Evolutionary conservation across 768 basidiomycete genomes (phyloP).

Genomic region (Tubosaeta sp.): DNA sequence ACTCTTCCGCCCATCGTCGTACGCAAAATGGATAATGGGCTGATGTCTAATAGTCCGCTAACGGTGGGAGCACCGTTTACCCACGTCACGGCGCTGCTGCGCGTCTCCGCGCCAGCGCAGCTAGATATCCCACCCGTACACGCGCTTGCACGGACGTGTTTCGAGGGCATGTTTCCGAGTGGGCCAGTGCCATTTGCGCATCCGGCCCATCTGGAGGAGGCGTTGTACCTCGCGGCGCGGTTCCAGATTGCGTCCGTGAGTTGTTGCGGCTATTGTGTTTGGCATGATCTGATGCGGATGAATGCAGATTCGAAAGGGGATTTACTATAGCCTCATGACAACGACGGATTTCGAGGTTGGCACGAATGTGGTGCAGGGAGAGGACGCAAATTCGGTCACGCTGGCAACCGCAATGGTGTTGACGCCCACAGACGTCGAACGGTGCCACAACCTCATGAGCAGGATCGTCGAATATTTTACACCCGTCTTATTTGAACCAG

Average conservation of each 20-base stretch:
- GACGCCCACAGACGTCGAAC: constrained; percentile 32
- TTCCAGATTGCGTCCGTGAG: constrained; percentile 50
- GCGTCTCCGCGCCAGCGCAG: constrained; percentile 50
- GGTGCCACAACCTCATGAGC: constrained; percentile 48
- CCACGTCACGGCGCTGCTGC: constrained; percentile 51
- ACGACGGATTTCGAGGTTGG: constrained; percentile 51
- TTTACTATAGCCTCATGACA: constrained; percentile 63
- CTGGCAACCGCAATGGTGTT: constrained; percentile 12
- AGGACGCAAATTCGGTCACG: neutral
- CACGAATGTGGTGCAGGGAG: constrained; percentile 15
- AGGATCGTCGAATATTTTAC: constrained; percentile 63
- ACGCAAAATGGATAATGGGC: neutral
- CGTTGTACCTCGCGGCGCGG: constrained; percentile 46
- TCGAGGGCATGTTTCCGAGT: constrained; percentile 48
- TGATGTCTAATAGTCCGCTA: constrained; percentile 40
- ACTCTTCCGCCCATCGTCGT: neutral
- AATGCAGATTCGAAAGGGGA: constrained; percentile 52
- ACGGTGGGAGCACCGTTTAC: constrained; percentile 39
- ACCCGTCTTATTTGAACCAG: constrained; percentile 66
- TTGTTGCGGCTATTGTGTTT: neutral
- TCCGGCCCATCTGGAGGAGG: constrained; percentile 47
- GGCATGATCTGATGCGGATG: neutral
- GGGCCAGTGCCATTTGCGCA: constrained; percentile 41
- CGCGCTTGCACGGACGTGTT: constrained; percentile 35
- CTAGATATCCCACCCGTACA: constrained; percentile 58